A percentile compares a stretch with the other conserved stretches of the same genome.
Evolutionary conservation across 2,329 filamentous ascomycete species (phyloP).

Genomic region (Coniochaeta sp.): DNA sequence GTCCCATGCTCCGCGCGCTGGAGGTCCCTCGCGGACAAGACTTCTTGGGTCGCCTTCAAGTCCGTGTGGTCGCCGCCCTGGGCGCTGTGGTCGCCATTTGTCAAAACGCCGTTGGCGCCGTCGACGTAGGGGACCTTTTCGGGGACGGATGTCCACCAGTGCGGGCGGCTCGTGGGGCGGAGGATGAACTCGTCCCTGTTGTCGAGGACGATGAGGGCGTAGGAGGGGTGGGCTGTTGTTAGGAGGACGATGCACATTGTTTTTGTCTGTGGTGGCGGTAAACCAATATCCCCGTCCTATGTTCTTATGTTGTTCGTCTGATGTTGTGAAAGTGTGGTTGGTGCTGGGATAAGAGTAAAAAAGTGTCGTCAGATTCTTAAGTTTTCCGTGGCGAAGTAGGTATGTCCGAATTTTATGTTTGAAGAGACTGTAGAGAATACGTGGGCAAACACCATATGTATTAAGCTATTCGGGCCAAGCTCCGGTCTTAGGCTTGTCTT

Average conservation of each 20-base stretch:
- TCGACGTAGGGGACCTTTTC: conserved; percentile 24
- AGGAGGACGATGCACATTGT: conserved; percentile 72
- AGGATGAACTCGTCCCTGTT: conserved; percentile 72
- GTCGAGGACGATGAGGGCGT: conserved; percentile 68
- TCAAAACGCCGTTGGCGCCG: conserved; percentile 7
- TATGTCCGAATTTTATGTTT: not conserved
- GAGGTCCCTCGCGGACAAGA: conserved; percentile 56
- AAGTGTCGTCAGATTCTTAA: not conserved
- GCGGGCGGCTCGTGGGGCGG: conserved; percentile 54
- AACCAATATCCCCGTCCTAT: no score
- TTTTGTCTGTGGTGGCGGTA: no score
- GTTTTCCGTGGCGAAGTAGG: no score
- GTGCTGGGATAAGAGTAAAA: not conserved
- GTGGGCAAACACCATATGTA: not conserved
- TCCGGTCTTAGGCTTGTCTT: not conserved
- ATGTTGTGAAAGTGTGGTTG: not conserved
- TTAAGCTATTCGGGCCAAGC: not conserved
- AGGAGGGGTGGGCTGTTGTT: conserved; percentile 68
- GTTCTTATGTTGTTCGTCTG: not conserved
- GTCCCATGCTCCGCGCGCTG: conserved; percentile 56
- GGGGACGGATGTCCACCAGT: conserved; percentile 51
- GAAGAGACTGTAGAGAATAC: not conserved
- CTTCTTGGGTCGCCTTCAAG: conserved; percentile 19
- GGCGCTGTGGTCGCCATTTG: conserved; percentile 7
- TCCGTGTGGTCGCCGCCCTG: not conserved